These are phyloP conservation scores for Sporobolomyces roseus DNA, from an alignment of 768 basidiomycete species.

Conservation along the genomic window DNA sequence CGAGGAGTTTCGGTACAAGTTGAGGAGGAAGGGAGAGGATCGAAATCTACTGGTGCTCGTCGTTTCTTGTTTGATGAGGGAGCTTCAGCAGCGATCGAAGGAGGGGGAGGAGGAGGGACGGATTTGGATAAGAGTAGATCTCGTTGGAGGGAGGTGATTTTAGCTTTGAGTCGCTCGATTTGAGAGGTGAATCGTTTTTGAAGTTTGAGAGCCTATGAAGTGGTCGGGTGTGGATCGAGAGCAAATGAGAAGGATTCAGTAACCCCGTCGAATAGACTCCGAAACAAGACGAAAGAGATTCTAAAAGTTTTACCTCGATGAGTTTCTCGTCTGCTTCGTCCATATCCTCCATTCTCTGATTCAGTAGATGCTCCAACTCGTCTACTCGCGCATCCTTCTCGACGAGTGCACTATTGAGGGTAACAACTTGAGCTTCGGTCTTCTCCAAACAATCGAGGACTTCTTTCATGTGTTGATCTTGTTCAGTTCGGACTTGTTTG, in stretches of 20 bases:
- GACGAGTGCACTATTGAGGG: not conserved
- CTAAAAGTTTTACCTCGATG: constrained; percentile 20
- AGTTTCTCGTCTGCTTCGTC: constrained; percentile 40
- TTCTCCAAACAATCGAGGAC: not conserved
- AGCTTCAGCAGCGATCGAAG: not conserved
- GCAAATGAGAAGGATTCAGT: not conserved
- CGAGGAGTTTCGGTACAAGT: not conserved
- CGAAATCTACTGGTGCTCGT: constrained; percentile 26
- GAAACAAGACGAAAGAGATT: not conserved
- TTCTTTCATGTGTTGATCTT: no score
- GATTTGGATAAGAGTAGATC: constrained; percentile 34
- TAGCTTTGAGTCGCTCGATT: constrained; percentile 37
- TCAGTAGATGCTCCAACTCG: constrained; percentile 32
- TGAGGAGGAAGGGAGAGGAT: not conserved
- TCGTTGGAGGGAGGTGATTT: constrained; percentile 31
- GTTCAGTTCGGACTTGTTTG: no score
- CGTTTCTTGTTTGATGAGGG: constrained; percentile 29
- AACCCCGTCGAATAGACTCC: not conserved
- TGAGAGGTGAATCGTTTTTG: constrained; percentile 25
- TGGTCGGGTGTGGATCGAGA: no score
- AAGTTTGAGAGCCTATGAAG: constrained; percentile 31
- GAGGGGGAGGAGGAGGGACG: not conserved
- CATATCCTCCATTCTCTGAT: constrained; percentile 20
- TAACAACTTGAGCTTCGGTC: not conserved
- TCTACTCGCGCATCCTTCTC: constrained; percentile 7